Evolutionary conservation across 176 grass and related monocot genomes (phyloP).

Genomic region (Melocanna baccifera): DNA sequence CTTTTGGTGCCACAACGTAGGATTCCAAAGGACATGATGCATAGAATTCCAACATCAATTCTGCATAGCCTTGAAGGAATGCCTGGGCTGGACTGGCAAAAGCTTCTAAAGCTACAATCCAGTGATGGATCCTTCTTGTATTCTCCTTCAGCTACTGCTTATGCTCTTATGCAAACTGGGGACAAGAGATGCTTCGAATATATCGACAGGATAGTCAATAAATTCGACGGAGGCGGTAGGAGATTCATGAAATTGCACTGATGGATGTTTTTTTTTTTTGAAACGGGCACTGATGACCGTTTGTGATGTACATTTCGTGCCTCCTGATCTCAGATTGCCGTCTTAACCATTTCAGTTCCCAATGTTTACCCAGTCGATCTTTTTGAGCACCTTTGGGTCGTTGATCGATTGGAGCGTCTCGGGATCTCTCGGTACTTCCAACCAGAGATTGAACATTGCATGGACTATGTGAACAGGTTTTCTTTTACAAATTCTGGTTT

Average conservation of each 20-base stretch:
- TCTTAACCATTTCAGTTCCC: slow-evolving; percentile 49
- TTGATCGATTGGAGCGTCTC: slow-evolving; percentile 72
- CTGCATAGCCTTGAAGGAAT: slow-evolving; percentile 90
- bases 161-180: slow-evolving; percentile 67
- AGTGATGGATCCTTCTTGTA: slow-evolving; percentile 76
- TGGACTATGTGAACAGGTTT: slow-evolving; percentile 77
- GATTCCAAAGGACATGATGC: slow-evolving; percentile 84
- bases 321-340: background rate
- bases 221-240: slow-evolving; percentile 75
- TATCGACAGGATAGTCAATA: slow-evolving; percentile 49
- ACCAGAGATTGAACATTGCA: slow-evolving; percentile 60
- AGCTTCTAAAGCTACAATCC: slow-evolving; percentile 65
- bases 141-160: slow-evolving; percentile 82
- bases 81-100: slow-evolving; percentile 65
- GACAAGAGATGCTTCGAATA: slow-evolving; percentile 73
- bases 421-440: slow-evolving; percentile 70
- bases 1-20: slow-evolving; percentile 26
- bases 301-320: background rate
- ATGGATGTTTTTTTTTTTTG: too few species aligned
- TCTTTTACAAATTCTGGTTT: background rate
- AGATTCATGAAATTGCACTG: background rate
- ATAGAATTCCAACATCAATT: slow-evolving; percentile 72
- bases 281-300: background rate
- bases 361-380: slow-evolving; percentile 85
- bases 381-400: slow-evolving; percentile 65